Evolutionary conservation across 2,329 filamentous ascomycete genomes (phyloP).

Genomic region (Aaosphaeria pasadenensis): DNA sequence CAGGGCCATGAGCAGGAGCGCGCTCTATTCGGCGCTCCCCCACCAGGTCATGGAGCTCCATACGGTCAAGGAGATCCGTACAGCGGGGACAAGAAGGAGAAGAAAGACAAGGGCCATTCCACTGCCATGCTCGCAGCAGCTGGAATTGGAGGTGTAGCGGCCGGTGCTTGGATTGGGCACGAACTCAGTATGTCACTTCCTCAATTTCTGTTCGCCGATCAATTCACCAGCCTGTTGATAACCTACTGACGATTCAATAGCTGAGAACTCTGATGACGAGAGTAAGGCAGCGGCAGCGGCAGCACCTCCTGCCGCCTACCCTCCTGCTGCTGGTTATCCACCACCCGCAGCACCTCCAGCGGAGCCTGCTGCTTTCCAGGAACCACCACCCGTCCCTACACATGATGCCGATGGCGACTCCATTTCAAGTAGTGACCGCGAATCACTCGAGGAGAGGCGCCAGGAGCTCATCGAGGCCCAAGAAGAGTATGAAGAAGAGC

Average conservation of each 20-base stretch:
- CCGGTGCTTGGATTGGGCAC: constrained; percentile 57
- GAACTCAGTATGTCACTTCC: constrained; percentile 49
- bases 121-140: constrained; percentile 54
- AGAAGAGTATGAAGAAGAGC: constrained; percentile 50
- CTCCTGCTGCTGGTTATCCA: constrained; percentile 4
- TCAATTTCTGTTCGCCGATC: not conserved
- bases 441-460: constrained; percentile 50
- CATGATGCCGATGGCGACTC: constrained; percentile 43
- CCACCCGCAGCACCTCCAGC: constrained; percentile 3
- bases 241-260: constrained; percentile 9
- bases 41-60: constrained; percentile 7
- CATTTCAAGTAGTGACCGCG: constrained; percentile 36
- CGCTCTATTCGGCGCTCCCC: constrained; percentile 13
- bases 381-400: constrained; percentile 35
- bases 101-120: constrained; percentile 34
- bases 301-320: constrained; percentile 9
- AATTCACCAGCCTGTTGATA: not conserved
- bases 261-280: constrained; percentile 15
- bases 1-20: constrained; percentile 8
- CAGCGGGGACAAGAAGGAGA: constrained; percentile 1
- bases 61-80: constrained; percentile 13
- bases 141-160: constrained; percentile 58
- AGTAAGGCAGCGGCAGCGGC: constrained; percentile 3
- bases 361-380: constrained; percentile 14
- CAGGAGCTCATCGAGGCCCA: constrained; percentile 54